Evolutionary conservation across 768 basidiomycete genomes (phyloP).

Genomic region (Phanerochaete sordida): DNA sequence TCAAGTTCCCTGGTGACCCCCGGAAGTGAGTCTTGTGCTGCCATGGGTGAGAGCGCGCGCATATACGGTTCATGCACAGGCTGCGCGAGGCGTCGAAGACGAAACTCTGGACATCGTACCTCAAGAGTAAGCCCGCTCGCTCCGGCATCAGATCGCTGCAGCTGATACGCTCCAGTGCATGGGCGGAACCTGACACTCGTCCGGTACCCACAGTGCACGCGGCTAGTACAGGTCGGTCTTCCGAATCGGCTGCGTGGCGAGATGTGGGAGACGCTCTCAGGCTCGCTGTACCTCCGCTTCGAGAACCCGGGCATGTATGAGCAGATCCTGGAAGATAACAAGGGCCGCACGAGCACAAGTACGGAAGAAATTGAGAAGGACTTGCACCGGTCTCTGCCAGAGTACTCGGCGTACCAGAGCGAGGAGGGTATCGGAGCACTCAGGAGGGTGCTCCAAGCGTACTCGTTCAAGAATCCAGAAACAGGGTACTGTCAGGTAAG

Average conservation of each 20-base stretch:
- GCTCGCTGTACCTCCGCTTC: conserved; percentile 88
- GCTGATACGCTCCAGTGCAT: conserved; percentile 52
- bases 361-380: conserved; percentile 99
- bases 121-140: conserved; percentile 51
- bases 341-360: conserved; percentile 76
- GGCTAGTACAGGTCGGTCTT: conserved; percentile 95
- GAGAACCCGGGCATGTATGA: conserved; percentile 82
- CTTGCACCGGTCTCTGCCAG: conserved; percentile 90
- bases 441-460: conserved; percentile 89
- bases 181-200: conserved; percentile 94
- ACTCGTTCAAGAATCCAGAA: conserved; percentile 93
- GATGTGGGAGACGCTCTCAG: conserved; percentile 97
- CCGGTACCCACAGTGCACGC: conserved; percentile 94
- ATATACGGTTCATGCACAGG: conserved; percentile 33
- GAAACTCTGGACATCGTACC: conserved; percentile 91
- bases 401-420: conserved; percentile 94
- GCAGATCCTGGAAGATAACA: conserved; percentile 68
- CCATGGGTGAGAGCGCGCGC: not conserved
- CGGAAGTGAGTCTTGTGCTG: conserved; percentile 61
- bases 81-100: conserved; percentile 90
- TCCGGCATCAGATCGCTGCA: not conserved
- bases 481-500: conserved; percentile 91
- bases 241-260: conserved; percentile 94
- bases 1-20: conserved; percentile 90
- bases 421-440: conserved; percentile 83